Evolutionary conservation across 2,329 filamentous ascomycete genomes (phyloP), one percentile per base, ranked within the genome.

Genomic region (Cylindrodendrum hubeiense): DNA sequence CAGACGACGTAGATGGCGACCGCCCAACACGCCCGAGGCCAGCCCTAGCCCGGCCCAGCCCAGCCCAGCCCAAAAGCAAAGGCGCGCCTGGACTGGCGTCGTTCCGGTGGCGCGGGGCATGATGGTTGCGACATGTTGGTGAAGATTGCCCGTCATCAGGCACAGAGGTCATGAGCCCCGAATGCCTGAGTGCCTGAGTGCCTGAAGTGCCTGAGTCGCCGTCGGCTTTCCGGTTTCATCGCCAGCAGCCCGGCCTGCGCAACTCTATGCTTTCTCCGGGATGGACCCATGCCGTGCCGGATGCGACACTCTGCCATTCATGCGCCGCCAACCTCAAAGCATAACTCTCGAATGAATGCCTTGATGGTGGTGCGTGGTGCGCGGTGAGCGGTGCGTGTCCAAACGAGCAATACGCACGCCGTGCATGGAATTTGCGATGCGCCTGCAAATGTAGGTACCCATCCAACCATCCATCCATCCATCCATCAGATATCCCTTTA

Each of bases 281-380:
- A 64, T 50, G 39, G 39, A 59, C 49, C 50, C 61, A 49, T 59
- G 61, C 61, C 61, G 61, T 51, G 9, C 41, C 60, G 58, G 54
- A 64, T 64, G 61, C 61, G 61, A 59, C 44, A 50, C 50, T 26
- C 26, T 26, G 21, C 30, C 44, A 60, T 64, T 64, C 55, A 64
- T 64, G 61, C 60, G 44, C 34, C 46, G 15, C 41, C 41, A 37
- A 17, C 53, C 28, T 44, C 39, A 24, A 56, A 19, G 41, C 41
- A 43, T 43, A 15, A 22, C 15, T 8, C 6, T 8, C 37, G 15
- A n/a, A n/a, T 13, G 15, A 39, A 39, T 17, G n/a, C 17, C 7
- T n/a, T 19, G 15, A 8, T n/a, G 37, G n/a, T 39, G 37, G n/a
- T n/a, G n/a, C n/a, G n/a, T n/a, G n/a, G n/a, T n/a, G n/a, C n/a